These are phyloP conservation scores for Jimgerdemannia lactiflua DNA, from an alignment of 192 early-diverging fungal genomes.

Conservation along the genomic window DNA sequence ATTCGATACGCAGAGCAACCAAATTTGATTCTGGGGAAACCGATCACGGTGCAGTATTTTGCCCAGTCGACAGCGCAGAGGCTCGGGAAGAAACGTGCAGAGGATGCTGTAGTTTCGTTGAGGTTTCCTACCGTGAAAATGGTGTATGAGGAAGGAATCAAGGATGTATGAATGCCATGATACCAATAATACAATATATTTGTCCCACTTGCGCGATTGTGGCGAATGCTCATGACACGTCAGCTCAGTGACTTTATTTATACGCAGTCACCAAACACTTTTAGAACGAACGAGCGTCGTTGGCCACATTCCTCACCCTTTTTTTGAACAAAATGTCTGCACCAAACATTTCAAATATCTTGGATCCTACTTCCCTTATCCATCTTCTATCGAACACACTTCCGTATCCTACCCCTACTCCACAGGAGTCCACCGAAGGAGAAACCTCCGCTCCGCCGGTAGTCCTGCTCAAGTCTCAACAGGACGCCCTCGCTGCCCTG, in stretches of 20 bases:
- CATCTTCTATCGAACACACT: conserved; percentile 3
- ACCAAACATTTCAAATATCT: conserved; percentile 18
- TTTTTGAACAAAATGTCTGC: not conserved
- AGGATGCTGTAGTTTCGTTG: conserved; percentile 22
- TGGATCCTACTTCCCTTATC: conserved; percentile 29
- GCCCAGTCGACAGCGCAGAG: conserved; percentile 33
- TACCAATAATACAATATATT: too few relatives aligned
- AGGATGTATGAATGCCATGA: conserved; percentile 5
- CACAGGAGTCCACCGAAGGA: too few relatives aligned
- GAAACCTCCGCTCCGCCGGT: too few relatives aligned
- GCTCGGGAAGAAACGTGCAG: not conserved
- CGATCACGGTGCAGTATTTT: conserved; percentile 50
- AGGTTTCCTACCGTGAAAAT: conserved; percentile 54
- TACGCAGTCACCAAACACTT: too few relatives aligned
- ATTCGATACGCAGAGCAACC: conserved; percentile 41
- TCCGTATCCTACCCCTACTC: not conserved
- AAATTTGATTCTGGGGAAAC: conserved; percentile 43
- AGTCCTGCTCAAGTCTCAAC: conserved; percentile 24
- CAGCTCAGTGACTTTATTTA: too few relatives aligned
- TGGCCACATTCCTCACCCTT: not conserved
- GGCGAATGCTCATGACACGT: too few relatives aligned
- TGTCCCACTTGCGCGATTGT: too few relatives aligned
- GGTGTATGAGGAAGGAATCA: conserved; percentile 33
- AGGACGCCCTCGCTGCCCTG: conserved; percentile 47
- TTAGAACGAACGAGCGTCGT: too few relatives aligned